Conservation (phyloP, 2,329 filamentous ascomycete genomes). For the Colletotrichum australisinense region DNA sequence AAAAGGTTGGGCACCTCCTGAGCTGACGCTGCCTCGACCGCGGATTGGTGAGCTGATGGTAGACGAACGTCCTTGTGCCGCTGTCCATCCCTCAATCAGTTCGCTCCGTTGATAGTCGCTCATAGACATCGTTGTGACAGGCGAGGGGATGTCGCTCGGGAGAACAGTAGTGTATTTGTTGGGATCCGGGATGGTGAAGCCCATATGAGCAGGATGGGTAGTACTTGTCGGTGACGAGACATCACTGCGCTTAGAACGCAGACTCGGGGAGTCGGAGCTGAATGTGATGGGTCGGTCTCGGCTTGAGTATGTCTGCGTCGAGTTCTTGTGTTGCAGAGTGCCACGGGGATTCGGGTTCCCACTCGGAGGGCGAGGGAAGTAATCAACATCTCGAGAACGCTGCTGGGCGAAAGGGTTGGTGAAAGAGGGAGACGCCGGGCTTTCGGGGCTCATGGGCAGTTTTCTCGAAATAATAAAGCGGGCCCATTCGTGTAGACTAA, state of each 20-base stretch:
- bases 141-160: constrained; percentile 65
- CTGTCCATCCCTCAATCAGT: constrained; percentile 71
- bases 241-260: constrained; percentile 72
- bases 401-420: constrained; percentile 58
- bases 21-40: constrained; percentile 65
- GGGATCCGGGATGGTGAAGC: constrained; percentile 53
- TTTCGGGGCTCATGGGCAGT: constrained; percentile 60
- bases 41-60: constrained; percentile 67
- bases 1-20: constrained; percentile 52
- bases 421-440: constrained; percentile 65
- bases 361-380: constrained; percentile 56
- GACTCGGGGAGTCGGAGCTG: constrained; percentile 68
- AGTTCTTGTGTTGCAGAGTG: constrained; percentile 59
- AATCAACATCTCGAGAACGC: constrained; percentile 53
- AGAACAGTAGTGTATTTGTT: constrained; percentile 61
- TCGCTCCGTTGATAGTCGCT: constrained; percentile 66
- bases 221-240: constrained; percentile 68
- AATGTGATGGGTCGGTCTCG: constrained; percentile 63
- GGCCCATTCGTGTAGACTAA: constrained; percentile 70
- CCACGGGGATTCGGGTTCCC: constrained; percentile 51
- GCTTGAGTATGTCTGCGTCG: constrained; percentile 59
- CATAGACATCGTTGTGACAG: constrained; percentile 57
- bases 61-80: constrained; percentile 69
- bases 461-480: constrained; percentile 61
- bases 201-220: constrained; percentile 54